phyloP scores from a whole-genome alignment of 1,139 yeast genomes.

The Pichia cactophila region DNA sequence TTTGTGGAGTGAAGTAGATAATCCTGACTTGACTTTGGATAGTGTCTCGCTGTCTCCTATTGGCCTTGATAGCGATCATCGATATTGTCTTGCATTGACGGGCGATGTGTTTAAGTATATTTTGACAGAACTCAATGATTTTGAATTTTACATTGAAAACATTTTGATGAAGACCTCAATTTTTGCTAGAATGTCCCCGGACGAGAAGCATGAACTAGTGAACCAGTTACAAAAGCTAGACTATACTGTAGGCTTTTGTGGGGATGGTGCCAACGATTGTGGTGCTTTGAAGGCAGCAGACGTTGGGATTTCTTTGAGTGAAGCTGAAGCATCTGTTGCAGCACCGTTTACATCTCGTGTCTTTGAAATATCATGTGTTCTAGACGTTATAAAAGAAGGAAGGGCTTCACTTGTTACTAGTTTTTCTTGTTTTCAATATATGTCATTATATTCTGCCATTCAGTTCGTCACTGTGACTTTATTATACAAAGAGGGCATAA shows the following conservation, averaged over 20 bases:
- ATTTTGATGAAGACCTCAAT: constrained; percentile 68
- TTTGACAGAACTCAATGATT: constrained; percentile 46
- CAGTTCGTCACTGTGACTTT: constrained; percentile 86
- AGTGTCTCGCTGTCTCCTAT: constrained; percentile 52
- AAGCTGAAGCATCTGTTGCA: constrained; percentile 97
- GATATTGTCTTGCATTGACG: constrained; percentile 73
- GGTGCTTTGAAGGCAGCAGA: constrained; percentile 98
- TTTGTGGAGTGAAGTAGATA: constrained; percentile 59
- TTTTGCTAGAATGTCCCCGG: constrained; percentile 98
- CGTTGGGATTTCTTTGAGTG: constrained; percentile 90
- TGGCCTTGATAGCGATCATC: constrained; percentile 27
- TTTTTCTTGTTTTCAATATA: constrained; percentile 93
- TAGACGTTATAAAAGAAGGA: constrained; percentile 88
- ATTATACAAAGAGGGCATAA: constrained; percentile 80
- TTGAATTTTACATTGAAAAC: constrained; percentile 37
- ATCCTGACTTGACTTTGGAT: constrained; percentile 50
- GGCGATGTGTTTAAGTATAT: constrained; percentile 85
- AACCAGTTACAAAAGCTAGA: constrained; percentile 77
- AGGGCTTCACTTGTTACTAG: constrained; percentile 91
- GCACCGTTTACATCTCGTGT: constrained; percentile 87
- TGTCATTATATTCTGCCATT: constrained; percentile 95
- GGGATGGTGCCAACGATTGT: constrained; percentile 96
- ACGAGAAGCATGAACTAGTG: constrained; percentile 92
- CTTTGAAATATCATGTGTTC: constrained; percentile 87
- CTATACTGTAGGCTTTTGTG: constrained; percentile 94